Conservation (phyloP, 2,329 filamentous ascomycete species). For the Penicillium sp. region DNA sequence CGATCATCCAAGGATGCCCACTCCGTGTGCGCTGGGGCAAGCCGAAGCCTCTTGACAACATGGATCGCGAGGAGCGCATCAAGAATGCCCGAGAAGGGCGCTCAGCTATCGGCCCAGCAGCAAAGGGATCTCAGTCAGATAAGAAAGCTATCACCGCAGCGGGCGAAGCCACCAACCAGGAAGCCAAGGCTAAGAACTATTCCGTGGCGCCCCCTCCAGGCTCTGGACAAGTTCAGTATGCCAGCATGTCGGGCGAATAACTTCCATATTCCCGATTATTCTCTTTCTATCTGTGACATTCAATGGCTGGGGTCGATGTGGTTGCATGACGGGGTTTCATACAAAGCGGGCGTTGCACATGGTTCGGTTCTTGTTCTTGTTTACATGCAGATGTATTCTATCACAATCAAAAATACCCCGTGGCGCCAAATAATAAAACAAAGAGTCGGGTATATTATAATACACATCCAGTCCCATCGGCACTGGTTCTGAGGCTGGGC, state of each 20-base stretch:
- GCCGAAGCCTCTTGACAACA: slow-evolving; percentile 84
- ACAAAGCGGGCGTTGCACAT: slow-evolving; percentile 34
- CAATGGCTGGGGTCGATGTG: too few relatives aligned
- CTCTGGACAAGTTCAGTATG: slow-evolving; percentile 73
- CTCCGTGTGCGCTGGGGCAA: slow-evolving; percentile 88
- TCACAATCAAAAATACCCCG: slow-evolving; percentile 32
- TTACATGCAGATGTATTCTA: slow-evolving; percentile 30
- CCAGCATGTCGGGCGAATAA: slow-evolving; percentile 79
- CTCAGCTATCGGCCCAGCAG: slow-evolving; percentile 51
- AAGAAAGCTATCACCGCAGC: slow-evolving; percentile 36
- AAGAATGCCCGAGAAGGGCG: slow-evolving; percentile 78
- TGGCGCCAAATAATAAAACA: slow-evolving; percentile 33
- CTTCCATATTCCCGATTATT: slow-evolving; percentile 6
- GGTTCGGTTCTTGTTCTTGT: slow-evolving; percentile 22
- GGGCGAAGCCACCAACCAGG: slow-evolving; percentile 44
- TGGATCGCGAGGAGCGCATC: slow-evolving; percentile 81
- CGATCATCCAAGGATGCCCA: slow-evolving; percentile 86
- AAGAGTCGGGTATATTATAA: slow-evolving; percentile 41
- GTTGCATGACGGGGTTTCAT: slow-evolving; percentile 29
- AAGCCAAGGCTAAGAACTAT: slow-evolving; percentile 35
- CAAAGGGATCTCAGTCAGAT: slow-evolving; percentile 41
- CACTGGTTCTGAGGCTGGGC: too few relatives aligned
- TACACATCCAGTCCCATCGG: slow-evolving; percentile 32
- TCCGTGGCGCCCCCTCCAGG: slow-evolving; percentile 76
- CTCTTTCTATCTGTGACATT: too few relatives aligned